A percentile compares a stretch with the other conserved stretches of the same genome.
phyloP scores from a whole-genome alignment of 345 rosid species.

The Schrenkiella parvula region DNA sequence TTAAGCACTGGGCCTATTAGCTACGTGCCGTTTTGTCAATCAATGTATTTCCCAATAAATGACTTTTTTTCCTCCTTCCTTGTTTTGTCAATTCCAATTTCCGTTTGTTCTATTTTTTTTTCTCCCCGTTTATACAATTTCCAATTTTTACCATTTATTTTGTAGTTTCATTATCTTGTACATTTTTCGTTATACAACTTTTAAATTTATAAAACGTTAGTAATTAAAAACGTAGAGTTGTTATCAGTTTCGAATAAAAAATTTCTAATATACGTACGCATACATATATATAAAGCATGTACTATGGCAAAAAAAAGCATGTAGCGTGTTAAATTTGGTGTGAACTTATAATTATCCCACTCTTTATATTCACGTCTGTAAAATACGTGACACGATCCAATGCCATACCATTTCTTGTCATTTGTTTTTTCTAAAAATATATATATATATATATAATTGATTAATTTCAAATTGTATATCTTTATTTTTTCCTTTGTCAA shows the following conservation, averaged over 20 bases:
- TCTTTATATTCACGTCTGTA: constrained; percentile 24
- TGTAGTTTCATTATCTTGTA: too few species aligned
- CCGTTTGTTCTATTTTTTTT: neutral
- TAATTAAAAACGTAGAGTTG: neutral
- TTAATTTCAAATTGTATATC: neutral
- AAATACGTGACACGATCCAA: constrained; percentile 30
- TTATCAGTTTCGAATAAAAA: neutral
- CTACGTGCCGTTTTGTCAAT: constrained; percentile 18
- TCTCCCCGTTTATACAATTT: neutral
- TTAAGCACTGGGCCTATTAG: constrained; percentile 12
- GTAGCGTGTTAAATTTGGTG: constrained; percentile 14
- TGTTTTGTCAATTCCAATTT: constrained; percentile 2
- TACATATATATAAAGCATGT: neutral
- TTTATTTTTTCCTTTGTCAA: neutral
- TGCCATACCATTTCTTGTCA: constrained; percentile 9
- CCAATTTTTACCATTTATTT: too few species aligned
- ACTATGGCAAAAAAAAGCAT: neutral
- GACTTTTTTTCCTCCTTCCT: constrained; percentile 14
- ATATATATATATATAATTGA: neutral
- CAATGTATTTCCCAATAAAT: constrained; percentile 7
- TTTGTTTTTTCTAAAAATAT: neutral
- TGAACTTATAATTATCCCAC: constrained; percentile 19
- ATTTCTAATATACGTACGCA: neutral
- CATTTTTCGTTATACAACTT: neutral
- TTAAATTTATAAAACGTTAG: neutral